Evolutionary conservation across 805 yeast genomes (phyloP), one percentile per base, ranked within the genome.

Genomic region (Saccharomycopsis synnaedendra): DNA sequence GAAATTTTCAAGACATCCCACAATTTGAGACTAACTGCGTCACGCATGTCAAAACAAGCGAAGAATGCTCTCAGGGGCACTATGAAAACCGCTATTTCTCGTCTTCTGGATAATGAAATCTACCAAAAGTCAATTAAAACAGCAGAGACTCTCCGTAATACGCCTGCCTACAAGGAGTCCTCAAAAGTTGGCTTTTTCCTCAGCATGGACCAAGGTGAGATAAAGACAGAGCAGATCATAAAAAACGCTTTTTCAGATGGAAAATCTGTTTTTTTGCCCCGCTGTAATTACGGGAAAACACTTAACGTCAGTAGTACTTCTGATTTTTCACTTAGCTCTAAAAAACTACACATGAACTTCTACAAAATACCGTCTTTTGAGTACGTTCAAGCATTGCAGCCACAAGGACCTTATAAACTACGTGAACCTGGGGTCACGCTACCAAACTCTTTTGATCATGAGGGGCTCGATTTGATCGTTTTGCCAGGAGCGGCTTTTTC

Each of bases 401-500:
- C 95, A 0, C 72, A 71, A 35, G 96, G 96, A 0, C 75, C 68
- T 48, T 88, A 75, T 57, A 60, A 74, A 30, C 62, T 89, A 19
- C 60, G 74, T 45, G 96, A 89, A 59, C 97, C 97, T 0, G 66
- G 9, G 57, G 55, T 3, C 7, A 32, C 32, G 44, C 57, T 57
- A 1, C 32, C 28, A 10, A 27, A 46, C 30, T 31, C 32, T 7
- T 45, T 47, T 43, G 41, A 33, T 9, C 37, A 57, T 0, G 58
- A 54, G 3, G 78, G 76, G 0, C 63, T 90, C 28, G 97, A 90
- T 55, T 56, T 90, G 6, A 65, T 90, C 5, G 63, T 90, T 5
- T 69, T 90, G 0, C 97, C 97, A 0, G 97, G 95, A 0, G 81
- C 90, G 1, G 96, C 85, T 1, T 89, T 85, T 61, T 73, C 85